Evolutionary conservation across 441 rosid genomes (phyloP).

Genomic region (Aleurites moluccanus): DNA sequence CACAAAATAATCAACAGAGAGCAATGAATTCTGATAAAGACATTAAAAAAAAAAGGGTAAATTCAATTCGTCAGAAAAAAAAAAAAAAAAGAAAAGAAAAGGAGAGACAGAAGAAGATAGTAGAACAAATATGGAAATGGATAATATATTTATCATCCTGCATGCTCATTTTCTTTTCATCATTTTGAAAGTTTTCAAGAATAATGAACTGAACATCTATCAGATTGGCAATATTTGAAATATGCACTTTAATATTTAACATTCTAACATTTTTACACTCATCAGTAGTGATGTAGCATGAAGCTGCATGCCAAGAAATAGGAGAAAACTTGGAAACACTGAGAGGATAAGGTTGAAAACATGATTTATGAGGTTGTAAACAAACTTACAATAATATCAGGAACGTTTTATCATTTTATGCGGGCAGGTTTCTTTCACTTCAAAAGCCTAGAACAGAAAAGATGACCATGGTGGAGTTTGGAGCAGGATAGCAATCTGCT

Average conservation of each 20-base stretch:
- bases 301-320: neutral
- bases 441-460: neutral
- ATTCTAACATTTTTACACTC: neutral
- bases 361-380: neutral
- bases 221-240: neutral
- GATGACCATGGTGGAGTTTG: neutral
- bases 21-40: neutral
- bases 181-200: neutral
- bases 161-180: neutral
- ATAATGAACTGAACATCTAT: neutral
- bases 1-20: neutral
- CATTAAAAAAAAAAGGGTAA: no score
- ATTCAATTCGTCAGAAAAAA: neutral
- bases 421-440: neutral
- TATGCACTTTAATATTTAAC: neutral
- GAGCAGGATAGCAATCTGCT: constrained; percentile 2
- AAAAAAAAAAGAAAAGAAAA: neutral
- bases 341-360: neutral
- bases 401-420: constrained; percentile 7
- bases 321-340: neutral
- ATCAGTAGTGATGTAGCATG: neutral
- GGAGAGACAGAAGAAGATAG: neutral
- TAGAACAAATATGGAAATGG: neutral
- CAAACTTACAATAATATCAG: neutral
- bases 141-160: neutral